Base-by-base conservation (phyloP, 768 basidiomycete genomes). In the Mycena amicta region DNA sequence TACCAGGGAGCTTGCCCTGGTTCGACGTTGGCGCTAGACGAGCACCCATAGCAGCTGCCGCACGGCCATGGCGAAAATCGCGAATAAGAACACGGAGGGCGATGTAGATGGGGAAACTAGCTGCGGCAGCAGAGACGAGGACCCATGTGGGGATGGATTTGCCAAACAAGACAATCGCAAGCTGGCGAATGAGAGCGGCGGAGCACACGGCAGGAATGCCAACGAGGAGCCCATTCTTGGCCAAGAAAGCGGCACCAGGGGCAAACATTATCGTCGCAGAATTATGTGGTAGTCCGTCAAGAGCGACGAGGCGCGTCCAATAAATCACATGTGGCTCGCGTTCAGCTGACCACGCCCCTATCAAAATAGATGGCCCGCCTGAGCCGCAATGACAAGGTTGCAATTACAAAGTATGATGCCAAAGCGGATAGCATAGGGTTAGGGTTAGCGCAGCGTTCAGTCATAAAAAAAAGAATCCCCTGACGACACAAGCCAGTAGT, bases 41-140 rank as follows among this genome's bases (percentile, higher is more conserved):
- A 27, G 83, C 82, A 3, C 83, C 83, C 52, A 81, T 39, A 1
- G 70, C 66, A 30, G 74, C 72, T 3, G 83, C 84, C 26, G 72
- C 67, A 13, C 75, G 68, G 33, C 65, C 71, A 15, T 81, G 68
- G 8, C 59, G 58, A 6, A 75, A 49, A 5, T 71, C 64, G 18
- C 67, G 66, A 20, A 62, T 59, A 18, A 72, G 33, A n/a, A 80
- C 63, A 20, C 70, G 72, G 41, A 74, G 40, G 2, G 68, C 52
- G 18, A 72, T 66, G 18, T 70, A 54, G 3, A 75, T 33, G 3
- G 80, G 82, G 4, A 80, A 56, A 50, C 68, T 62, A 15, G 74
- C 58, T 3, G 73, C 27, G 11, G 72, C 68, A 5, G 66, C 71
- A 2, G 61, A 60, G n/a, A 74, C 62, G 0, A 78, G 54, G 26